Conservation (phyloP, 352 stramenopile genomes). For the Globisporangium camurandrum region DNA sequence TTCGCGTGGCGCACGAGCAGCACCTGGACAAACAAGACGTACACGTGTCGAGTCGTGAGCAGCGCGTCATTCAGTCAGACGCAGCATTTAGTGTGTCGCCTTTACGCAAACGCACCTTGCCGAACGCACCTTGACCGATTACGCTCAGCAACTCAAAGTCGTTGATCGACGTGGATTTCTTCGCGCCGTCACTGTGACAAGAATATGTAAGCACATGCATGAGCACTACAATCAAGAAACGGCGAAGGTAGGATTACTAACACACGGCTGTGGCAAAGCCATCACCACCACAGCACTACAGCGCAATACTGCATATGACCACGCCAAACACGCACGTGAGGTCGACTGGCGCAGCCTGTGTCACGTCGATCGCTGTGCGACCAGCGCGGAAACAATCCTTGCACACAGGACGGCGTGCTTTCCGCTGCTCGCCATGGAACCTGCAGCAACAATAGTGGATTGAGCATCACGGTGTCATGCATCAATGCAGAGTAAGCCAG, state of each 20-base stretch:
- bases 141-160: conserved; percentile 97
- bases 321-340: conserved; percentile 7
- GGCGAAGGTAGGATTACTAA: no score
- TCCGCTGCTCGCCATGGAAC: conserved; percentile 51
- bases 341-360: conserved; percentile 1
- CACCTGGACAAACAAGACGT: conserved; percentile 36
- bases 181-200: conserved; percentile 6
- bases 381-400: conserved; percentile 66
- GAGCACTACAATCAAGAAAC: no score
- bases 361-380: conserved; percentile 7
- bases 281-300: no score
- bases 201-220: no score
- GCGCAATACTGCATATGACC: no score
- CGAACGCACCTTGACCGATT: conserved; percentile 87
- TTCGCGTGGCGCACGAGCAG: conserved; percentile 60
- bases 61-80: no score
- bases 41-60: no score
- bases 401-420: conserved; percentile 45
- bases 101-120: conserved; percentile 24
- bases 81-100: neutral
- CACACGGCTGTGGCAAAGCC: neutral
- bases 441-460: conserved; percentile 19
- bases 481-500: neutral
- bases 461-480: no score
- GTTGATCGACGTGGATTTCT: conserved; percentile 64